phyloP scores from a whole-genome alignment of 2,329 filamentous ascomycete genomes.

The Colletotrichum horii region DNA sequence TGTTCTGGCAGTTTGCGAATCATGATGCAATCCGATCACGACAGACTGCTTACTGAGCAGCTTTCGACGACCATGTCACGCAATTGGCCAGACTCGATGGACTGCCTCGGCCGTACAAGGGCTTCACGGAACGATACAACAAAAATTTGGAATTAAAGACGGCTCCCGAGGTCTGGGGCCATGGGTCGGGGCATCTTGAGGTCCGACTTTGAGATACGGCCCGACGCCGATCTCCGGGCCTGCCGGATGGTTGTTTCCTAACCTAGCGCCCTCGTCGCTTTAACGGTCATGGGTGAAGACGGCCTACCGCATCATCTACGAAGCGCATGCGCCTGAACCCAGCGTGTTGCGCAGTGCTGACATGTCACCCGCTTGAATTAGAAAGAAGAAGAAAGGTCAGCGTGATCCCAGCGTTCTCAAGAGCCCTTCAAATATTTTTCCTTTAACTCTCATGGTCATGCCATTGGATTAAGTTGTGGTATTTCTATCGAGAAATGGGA shows the following conservation, averaged over 20 bases:
- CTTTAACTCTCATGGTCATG: background rate
- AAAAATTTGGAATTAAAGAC: background rate
- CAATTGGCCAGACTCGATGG: background rate
- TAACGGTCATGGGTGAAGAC: background rate
- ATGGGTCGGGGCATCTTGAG: background rate
- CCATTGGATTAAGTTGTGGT: background rate
- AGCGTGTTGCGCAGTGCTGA: background rate
- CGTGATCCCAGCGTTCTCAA: background rate
- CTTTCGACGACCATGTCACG: background rate
- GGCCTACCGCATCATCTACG: background rate
- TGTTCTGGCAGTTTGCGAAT: background rate
- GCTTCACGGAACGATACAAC: background rate
- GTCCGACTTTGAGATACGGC: background rate
- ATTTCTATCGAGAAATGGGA: background rate
- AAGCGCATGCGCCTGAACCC: background rate
- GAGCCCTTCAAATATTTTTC: background rate
- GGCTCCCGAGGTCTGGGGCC: background rate
- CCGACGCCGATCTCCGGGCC: background rate
- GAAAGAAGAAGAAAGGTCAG: background rate
- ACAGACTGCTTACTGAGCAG: conserved; percentile 10
- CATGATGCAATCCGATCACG: conserved; percentile 15
- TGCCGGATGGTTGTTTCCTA: background rate
- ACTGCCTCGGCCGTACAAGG: background rate
- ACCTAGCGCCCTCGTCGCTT: background rate
- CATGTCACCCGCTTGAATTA: background rate